phyloP scores from a whole-genome alignment of 2,329 filamentous ascomycete genomes.

The Beauveria brongniartii region DNA sequence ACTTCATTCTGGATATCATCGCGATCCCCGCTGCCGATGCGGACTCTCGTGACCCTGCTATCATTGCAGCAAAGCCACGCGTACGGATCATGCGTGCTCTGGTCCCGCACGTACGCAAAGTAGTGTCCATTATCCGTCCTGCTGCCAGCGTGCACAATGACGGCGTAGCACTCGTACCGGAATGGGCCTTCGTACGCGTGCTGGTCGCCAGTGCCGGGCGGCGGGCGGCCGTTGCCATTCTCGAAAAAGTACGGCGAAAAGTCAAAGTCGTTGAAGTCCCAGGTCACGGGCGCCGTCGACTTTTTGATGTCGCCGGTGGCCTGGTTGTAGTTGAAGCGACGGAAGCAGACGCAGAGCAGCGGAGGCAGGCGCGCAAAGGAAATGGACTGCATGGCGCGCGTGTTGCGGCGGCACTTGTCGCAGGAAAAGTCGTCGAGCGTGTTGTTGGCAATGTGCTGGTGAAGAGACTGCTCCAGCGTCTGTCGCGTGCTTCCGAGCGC shows the following conservation, averaged over 20 bases:
- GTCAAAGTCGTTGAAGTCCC: conserved; percentile 64
- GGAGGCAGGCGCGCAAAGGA: conserved; percentile 72
- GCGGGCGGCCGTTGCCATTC: conserved; percentile 23
- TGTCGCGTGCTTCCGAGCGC: conserved; percentile 19
- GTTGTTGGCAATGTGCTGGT: conserved; percentile 61
- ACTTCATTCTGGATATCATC: conserved; percentile 30
- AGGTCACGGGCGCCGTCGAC: conserved; percentile 62
- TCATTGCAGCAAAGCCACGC: conserved; percentile 47
- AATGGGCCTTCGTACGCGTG: conserved; percentile 47
- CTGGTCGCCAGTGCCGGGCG: conserved; percentile 27
- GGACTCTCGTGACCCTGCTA: conserved; percentile 30
- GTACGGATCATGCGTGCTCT: conserved; percentile 33
- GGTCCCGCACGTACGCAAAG: conserved; percentile 58
- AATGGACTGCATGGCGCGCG: conserved; percentile 61
- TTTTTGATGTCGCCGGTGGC: conserved; percentile 42
- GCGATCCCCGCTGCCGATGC: conserved; percentile 29
- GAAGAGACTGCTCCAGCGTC: conserved; percentile 54
- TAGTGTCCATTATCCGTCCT: conserved; percentile 72
- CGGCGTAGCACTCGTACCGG: conserved; percentile 77
- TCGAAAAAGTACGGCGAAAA: conserved; percentile 37
- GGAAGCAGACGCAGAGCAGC: conserved; percentile 70
- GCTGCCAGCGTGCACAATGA: conserved; percentile 67
- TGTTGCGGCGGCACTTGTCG: conserved; percentile 61
- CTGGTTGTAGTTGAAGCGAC: conserved; percentile 40
- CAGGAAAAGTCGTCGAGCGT: conserved; percentile 63